These are phyloP conservation scores for Debaryomyces subglobosus DNA, from an alignment of 1,139 yeast species.

Conservation along the genomic window DNA sequence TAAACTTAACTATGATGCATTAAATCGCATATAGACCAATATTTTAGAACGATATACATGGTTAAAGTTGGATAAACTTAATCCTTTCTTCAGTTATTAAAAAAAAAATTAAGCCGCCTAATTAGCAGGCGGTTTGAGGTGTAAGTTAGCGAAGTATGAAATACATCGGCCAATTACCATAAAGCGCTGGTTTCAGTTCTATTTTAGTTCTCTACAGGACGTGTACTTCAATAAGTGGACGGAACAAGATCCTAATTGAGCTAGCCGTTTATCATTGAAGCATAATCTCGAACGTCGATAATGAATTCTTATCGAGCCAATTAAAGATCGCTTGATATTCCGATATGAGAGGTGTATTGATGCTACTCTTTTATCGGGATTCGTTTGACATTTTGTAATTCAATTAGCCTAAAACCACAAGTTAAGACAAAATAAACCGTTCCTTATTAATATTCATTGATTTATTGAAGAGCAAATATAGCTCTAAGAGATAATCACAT, in stretches of 20 bases:
- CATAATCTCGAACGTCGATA: neutral
- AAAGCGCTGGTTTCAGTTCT: neutral
- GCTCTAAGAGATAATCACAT: neutral
- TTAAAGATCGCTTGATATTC: slow-evolving; percentile 1
- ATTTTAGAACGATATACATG: neutral
- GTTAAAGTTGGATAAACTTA: neutral
- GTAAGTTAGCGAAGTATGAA: neutral
- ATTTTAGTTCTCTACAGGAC: neutral
- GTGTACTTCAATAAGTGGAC: neutral
- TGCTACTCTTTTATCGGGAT: neutral
- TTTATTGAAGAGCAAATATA: neutral
- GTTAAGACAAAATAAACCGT: neutral
- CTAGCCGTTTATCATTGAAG: neutral
- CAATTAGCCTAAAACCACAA: neutral
- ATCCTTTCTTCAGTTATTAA: neutral
- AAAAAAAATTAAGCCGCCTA: neutral
- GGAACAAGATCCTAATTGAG: neutral
- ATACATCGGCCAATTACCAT: neutral
- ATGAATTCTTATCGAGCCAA: slow-evolving; percentile 9
- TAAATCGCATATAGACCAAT: neutral
- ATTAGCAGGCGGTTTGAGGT: neutral
- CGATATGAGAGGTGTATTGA: slow-evolving; percentile 1
- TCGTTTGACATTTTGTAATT: neutral
- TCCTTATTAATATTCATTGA: neutral
- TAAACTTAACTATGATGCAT: neutral